Conservation (phyloP, 495 filamentous ascomycete species). For the Chaetomium tenue region DNA sequence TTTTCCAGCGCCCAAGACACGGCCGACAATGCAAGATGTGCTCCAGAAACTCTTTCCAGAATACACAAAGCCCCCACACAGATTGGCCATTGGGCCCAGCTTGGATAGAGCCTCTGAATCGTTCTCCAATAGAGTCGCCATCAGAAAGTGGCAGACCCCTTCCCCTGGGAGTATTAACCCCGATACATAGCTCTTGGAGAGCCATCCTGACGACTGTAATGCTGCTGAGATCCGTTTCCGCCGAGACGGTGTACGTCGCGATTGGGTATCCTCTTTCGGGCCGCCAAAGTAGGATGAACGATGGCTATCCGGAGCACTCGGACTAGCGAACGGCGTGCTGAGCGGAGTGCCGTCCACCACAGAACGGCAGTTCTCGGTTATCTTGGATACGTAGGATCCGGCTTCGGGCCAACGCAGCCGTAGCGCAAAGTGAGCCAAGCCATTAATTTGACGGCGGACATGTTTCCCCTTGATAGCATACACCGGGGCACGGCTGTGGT, state of each 20-base stretch:
- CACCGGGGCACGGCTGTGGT: constrained; percentile 35
- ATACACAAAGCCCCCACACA: constrained; percentile 79
- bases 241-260: constrained; percentile 33
- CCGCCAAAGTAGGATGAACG: constrained; percentile 45
- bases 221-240: constrained; percentile 45
- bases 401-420: constrained; percentile 56
- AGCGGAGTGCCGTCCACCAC: constrained; percentile 44
- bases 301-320: constrained; percentile 37
- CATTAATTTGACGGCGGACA: constrained; percentile 52
- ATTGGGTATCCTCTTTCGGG: constrained; percentile 27
- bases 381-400: constrained; percentile 38
- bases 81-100: constrained; percentile 66
- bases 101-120: constrained; percentile 60
- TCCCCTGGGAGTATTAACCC: constrained; percentile 79
- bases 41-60: constrained; percentile 75
- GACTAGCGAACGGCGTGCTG: constrained; percentile 41
- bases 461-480: constrained; percentile 48
- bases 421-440: constrained; percentile 57
- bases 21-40: constrained; percentile 70
- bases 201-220: constrained; percentile 65
- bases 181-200: constrained; percentile 74
- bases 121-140: constrained; percentile 75
- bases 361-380: constrained; percentile 43
- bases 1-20: constrained; percentile 65
- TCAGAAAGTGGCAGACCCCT: constrained; percentile 68